phyloP scores from a whole-genome alignment of 2,329 filamentous ascomycete species.

The Fusarium sacchari region DNA sequence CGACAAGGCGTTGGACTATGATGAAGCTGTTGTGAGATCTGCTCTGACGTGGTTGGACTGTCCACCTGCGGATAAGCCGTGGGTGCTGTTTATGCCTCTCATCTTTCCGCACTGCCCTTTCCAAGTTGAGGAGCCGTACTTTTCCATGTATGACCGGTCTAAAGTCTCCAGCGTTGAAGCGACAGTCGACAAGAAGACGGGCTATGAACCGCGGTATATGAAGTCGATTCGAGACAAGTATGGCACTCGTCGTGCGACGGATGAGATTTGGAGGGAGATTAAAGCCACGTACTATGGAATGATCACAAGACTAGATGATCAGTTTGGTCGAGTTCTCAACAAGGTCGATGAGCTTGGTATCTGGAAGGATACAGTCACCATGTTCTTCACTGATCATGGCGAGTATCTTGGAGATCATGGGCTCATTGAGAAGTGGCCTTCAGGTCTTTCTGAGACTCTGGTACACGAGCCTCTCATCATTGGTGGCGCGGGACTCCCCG shows the following conservation, averaged over 20 bases:
- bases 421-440: constrained; percentile 61
- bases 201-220: constrained; percentile 57
- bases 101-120: constrained; percentile 59
- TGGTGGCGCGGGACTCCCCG: constrained; percentile 53
- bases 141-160: constrained; percentile 56
- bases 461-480: constrained; percentile 57
- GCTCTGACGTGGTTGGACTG: constrained; percentile 56
- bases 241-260: constrained; percentile 52
- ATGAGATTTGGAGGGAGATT: constrained; percentile 56
- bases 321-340: constrained; percentile 55
- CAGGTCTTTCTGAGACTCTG: constrained; percentile 54
- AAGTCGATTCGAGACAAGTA: constrained; percentile 51
- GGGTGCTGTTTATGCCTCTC: constrained; percentile 56
- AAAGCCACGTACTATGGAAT: constrained; percentile 59
- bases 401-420: constrained; percentile 60
- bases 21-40: constrained; percentile 54
- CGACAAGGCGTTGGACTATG: constrained; percentile 54
- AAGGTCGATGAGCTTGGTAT: constrained; percentile 48
- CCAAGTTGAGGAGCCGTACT: constrained; percentile 59
- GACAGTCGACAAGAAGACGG: constrained; percentile 45
- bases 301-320: constrained; percentile 57
- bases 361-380: constrained; percentile 53
- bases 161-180: constrained; percentile 35
- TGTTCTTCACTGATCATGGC: constrained; percentile 58
- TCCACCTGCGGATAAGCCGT: constrained; percentile 53